These are phyloP conservation scores for Wickerhamomyces alni DNA, from an alignment of 805 yeast genomes.

Conservation along the genomic window DNA sequence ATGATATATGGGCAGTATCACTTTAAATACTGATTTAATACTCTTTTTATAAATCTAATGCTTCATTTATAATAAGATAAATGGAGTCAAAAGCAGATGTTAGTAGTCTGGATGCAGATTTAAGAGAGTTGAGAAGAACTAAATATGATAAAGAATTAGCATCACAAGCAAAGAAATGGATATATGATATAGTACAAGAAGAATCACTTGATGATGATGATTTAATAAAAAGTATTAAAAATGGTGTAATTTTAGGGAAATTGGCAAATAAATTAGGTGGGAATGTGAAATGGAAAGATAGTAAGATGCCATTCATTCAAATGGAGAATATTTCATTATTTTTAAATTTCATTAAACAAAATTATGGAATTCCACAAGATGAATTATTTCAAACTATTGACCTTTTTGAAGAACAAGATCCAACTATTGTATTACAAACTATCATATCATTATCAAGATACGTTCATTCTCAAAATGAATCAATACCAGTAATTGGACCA, in stretches of 20 bases:
- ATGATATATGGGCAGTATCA: no score
- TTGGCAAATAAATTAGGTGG: conserved; percentile 37
- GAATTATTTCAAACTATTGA: conserved; percentile 78
- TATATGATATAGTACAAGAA: conserved; percentile 33
- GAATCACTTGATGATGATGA: conserved; percentile 38
- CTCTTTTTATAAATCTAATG: neutral
- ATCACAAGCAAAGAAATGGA: conserved; percentile 48
- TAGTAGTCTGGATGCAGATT: conserved; percentile 61
- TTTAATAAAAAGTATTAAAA: conserved; percentile 50
- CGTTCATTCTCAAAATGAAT: conserved; percentile 49
- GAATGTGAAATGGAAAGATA: conserved; percentile 43
- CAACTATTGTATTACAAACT: conserved; percentile 72
- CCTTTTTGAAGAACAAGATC: conserved; percentile 66
- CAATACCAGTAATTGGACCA: conserved; percentile 53
- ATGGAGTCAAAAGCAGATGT: conserved; percentile 30
- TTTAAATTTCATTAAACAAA: conserved; percentile 52
- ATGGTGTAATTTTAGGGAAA: conserved; percentile 52
- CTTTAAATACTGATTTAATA: no score
- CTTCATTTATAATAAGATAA: no score
- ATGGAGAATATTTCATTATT: conserved; percentile 85
- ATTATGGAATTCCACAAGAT: conserved; percentile 69
- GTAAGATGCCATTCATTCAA: conserved; percentile 69
- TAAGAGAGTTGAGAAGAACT: conserved; percentile 39
- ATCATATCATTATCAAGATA: conserved; percentile 68
- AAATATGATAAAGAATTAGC: conserved; percentile 42